Evolutionary conservation across 179 eudicot genomes (phyloP), one percentile per base, ranked within the genome.

Genomic region (Nepenthes alata): DNA sequence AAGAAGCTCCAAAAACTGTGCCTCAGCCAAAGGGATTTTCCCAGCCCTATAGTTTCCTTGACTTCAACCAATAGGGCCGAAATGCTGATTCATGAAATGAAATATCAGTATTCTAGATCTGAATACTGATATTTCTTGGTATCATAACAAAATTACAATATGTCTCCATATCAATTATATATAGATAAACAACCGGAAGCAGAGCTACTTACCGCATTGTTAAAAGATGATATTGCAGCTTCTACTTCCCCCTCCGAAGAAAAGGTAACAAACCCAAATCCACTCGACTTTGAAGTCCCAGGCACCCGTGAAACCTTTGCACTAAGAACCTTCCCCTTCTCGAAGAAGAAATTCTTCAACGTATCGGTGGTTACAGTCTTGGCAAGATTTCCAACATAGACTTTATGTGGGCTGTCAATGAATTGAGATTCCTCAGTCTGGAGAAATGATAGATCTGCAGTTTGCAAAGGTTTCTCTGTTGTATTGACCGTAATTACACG

Each of bases 361-460:
- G 64, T 54, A 34, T 86, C 89, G 15, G 82, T 70, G 8, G 98
- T 91, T 47, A 91, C 95, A 5, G 86, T 81, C 83, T 84, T 91
- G 56, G 96, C 87, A 62, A 91, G 91, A 78, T 91, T 91, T 2
- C 98, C 98, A 45, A 84, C 89, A 66, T 89, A 91, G 62, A 89
- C 95, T 72, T 91, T 91, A 75, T 86, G 53, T 15, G 86, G 95
- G 72, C 89, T 86, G 75, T 89, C 96, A 36, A 89, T 67, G 49
- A 86, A 88, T 35, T 81, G 84, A 25, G 96, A 77, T 38, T 88
- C 95, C 49, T 88, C 98, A 2, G 70, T 69, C 72, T 79, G 91
- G 51, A 71, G 69, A 73, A 62, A 13, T 7, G 91, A 75, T 16
- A 67, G 3, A 62, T 71, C 89, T 35, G 37, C 41, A 53, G 65